Evolutionary conservation across 306 rosid species (phyloP).

Genomic region (Cicer bijugum): DNA sequence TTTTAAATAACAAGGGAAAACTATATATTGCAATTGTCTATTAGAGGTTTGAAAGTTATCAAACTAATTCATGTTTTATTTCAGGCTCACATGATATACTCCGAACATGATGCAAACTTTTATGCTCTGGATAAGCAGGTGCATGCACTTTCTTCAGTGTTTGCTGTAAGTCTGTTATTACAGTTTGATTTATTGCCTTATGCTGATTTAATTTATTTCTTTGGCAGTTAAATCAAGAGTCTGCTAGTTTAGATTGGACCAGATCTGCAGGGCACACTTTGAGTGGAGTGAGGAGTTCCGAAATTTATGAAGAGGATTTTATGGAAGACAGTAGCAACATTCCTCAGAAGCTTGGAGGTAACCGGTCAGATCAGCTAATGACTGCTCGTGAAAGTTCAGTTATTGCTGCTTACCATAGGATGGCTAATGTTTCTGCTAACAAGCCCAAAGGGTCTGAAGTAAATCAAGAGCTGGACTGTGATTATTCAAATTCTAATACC

Average conservation of each 20-base stretch:
- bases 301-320: slow-evolving; percentile 55
- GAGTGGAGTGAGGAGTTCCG: slow-evolving; percentile 58
- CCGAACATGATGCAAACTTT: slow-evolving; percentile 87
- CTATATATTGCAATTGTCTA: neutral
- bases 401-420: slow-evolving; percentile 76
- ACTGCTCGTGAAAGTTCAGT: slow-evolving; percentile 78
- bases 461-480: slow-evolving; percentile 57
- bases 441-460: slow-evolving; percentile 49
- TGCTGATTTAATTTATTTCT: slow-evolving; percentile 42
- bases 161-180: slow-evolving; percentile 22
- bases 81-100: slow-evolving; percentile 93
- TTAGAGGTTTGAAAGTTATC: slow-evolving; percentile 28
- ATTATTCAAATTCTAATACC: slow-evolving; percentile 46
- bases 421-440: slow-evolving; percentile 49
- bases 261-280: slow-evolving; percentile 80
- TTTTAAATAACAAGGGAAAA: neutral
- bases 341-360: slow-evolving; percentile 86
- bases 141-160: slow-evolving; percentile 4
- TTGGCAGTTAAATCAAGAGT: slow-evolving; percentile 85
- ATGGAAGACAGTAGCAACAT: slow-evolving; percentile 48
- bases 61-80: slow-evolving; percentile 43
- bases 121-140: slow-evolving; percentile 89
- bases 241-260: slow-evolving; percentile 91
- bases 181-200: slow-evolving; percentile 20
- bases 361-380: slow-evolving; percentile 50